A percentile compares a stretch with the other conserved stretches of the same genome.
Evolutionary conservation across 208 protist species (phyloP).

Genomic region (Trypanosoma caninum): DNA sequence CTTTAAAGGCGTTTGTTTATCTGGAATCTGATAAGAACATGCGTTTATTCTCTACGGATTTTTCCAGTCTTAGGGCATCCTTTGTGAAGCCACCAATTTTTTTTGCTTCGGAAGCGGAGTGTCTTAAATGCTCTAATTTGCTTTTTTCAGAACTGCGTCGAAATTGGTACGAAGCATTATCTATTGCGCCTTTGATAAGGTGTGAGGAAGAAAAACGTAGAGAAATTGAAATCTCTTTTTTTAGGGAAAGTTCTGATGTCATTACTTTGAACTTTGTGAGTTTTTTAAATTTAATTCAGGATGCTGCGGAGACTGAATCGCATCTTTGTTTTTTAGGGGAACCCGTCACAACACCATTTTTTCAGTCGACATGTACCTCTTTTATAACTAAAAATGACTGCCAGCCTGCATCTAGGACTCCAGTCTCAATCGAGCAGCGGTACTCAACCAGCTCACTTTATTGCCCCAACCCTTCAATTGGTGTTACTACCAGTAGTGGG

Average conservation of each 20-base stretch:
- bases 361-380: conserved; percentile 22
- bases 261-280: conserved; percentile 48
- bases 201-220: conserved; percentile 47
- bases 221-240: conserved; percentile 48
- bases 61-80: conserved; percentile 61
- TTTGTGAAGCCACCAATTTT: conserved; percentile 82
- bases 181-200: conserved; percentile 58
- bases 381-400: conserved; percentile 5
- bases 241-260: conserved; percentile 25
- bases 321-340: no score
- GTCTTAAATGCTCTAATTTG: conserved; percentile 46
- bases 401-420: conserved; percentile 12
- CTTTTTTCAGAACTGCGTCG: conserved; percentile 53
- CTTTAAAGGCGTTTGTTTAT: conserved; percentile 64
- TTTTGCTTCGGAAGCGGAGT: conserved; percentile 36
- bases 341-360: background rate
- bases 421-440: conserved; percentile 56
- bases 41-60: conserved; percentile 60
- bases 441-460: conserved; percentile 65
- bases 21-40: conserved; percentile 69
- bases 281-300: conserved; percentile 17
- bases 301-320: no score
- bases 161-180: conserved; percentile 57
- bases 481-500: conserved; percentile 42
- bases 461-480: conserved; percentile 69